These are phyloP conservation scores for Knoxdaviesia capensis DNA, from an alignment of 2,329 filamentous ascomycete species.

Conservation along the genomic window DNA sequence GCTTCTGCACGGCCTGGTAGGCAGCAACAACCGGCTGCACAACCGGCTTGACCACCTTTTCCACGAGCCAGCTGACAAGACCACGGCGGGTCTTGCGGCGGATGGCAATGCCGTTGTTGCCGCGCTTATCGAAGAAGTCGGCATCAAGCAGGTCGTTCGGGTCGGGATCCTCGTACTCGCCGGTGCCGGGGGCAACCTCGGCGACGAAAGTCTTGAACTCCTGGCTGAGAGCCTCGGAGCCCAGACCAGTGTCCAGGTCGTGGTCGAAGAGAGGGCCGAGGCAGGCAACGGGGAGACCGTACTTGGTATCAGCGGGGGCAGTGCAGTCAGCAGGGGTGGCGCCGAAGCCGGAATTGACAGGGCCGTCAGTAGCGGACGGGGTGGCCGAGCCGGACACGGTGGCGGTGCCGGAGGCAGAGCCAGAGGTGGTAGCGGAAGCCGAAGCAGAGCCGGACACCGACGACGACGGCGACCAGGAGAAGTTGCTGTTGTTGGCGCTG, in stretches of 20 bases:
- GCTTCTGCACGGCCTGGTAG: constrained; percentile 1
- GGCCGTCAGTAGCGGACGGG: too few relatives aligned
- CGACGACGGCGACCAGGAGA: too few relatives aligned
- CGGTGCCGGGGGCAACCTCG: constrained; percentile 2
- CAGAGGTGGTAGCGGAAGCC: too few relatives aligned
- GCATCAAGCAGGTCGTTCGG: background rate
- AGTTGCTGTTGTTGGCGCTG: too few relatives aligned
- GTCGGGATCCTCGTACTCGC: constrained; percentile 1
- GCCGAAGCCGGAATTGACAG: background rate
- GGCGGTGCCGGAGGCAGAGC: constrained; percentile 3
- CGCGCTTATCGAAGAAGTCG: background rate
- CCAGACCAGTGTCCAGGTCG: constrained; percentile 10
- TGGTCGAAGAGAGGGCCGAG: constrained; percentile 10
- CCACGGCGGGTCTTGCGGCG: background rate
- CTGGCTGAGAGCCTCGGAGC: constrained; percentile 6
- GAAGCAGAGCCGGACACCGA: too few relatives aligned
- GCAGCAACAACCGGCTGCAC: constrained; percentile 1
- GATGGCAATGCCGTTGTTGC: background rate
- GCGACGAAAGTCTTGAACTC: constrained; percentile 6
- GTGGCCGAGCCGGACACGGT: background rate
- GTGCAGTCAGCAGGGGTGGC: constrained; percentile 1
- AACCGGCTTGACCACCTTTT: constrained; percentile 1
- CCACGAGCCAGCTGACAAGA: background rate
- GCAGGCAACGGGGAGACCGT: constrained; percentile 10
- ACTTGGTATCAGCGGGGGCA: constrained; percentile 7